Percentiles rank a stretch among this genome's conserved stretches.
phyloP scores from a whole-genome alignment of 257 asterid species.

The Marsdenia floribunda region DNA sequence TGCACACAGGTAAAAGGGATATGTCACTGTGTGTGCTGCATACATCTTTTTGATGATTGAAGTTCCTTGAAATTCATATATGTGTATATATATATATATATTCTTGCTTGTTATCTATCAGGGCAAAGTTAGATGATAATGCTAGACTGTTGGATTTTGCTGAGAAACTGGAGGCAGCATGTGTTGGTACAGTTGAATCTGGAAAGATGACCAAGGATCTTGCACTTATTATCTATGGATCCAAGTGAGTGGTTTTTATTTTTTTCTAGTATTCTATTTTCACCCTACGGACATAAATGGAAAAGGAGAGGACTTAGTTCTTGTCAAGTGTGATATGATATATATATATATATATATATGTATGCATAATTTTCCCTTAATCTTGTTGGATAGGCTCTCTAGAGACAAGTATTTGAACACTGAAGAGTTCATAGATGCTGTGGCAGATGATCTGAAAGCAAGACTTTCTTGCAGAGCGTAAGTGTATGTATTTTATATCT shows the following conservation, averaged over 20 bases:
- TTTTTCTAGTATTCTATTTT: not conserved
- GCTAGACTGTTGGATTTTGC: constrained; percentile 78
- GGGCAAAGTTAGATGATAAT: constrained; percentile 91
- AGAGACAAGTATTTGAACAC: constrained; percentile 75
- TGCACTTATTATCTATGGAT: constrained; percentile 88
- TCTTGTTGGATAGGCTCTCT: constrained; percentile 45
- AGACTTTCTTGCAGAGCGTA: constrained; percentile 47
- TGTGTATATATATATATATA: too few relatives aligned
- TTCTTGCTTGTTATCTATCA: constrained; percentile 9
- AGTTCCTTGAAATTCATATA: not conserved
- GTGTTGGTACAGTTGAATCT: constrained; percentile 81
- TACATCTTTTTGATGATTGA: not conserved
- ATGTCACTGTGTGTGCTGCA: not conserved
- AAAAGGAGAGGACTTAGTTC: not conserved
- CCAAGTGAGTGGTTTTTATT: constrained; percentile 65
- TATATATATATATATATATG: too few relatives aligned
- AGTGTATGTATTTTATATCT: constrained; percentile 18
- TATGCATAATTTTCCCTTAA: not conserved
- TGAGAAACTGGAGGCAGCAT: constrained; percentile 89
- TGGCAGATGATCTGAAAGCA: constrained; percentile 77
- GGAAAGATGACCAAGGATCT: constrained; percentile 99
- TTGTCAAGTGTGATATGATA: not conserved
- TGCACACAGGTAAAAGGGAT: constrained; percentile 67
- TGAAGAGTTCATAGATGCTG: constrained; percentile 90
- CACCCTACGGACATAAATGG: not conserved